phyloP scores from a whole-genome alignment of 257 asterid species.

The Echites panduratus region DNA sequence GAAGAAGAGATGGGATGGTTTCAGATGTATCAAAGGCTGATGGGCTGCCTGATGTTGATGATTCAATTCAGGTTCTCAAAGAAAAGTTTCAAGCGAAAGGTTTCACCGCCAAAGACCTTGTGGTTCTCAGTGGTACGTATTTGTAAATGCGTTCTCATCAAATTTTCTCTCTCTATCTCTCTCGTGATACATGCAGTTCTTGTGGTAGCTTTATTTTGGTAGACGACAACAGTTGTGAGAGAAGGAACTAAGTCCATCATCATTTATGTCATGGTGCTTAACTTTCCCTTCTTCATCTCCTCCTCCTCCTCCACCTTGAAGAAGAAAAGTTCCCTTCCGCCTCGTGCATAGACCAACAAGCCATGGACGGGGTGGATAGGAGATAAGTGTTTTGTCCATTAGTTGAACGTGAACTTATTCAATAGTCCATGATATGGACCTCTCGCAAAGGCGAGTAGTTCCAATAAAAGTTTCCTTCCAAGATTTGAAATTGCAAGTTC shows the following conservation, averaged over 20 bases:
- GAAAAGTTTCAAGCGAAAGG: constrained; percentile 55
- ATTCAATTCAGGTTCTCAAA: constrained; percentile 46
- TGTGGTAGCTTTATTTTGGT: constrained; percentile 31
- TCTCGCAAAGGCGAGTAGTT: too few species aligned
- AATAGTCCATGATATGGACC: too few species aligned
- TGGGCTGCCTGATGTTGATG: constrained; percentile 64
- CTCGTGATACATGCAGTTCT: constrained; percentile 22
- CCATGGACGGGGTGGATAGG: too few species aligned
- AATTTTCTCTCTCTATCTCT: constrained; percentile 9
- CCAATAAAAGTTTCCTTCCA: too few species aligned
- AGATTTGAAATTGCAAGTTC: too few species aligned
- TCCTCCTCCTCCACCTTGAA: too few species aligned
- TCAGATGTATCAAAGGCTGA: constrained; percentile 43
- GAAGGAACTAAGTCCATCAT: too few species aligned
- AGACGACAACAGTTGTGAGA: constrained; percentile 14
- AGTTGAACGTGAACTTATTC: too few species aligned
- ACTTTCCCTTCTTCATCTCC: too few species aligned
- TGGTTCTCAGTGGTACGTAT: constrained; percentile 51
- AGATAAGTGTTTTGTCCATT: too few species aligned
- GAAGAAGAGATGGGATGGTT: constrained; percentile 64
- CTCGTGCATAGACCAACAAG: too few species aligned
- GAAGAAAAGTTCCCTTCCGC: too few species aligned
- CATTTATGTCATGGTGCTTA: background rate
- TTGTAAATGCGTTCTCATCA: background rate
- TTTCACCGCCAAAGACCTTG: constrained; percentile 56